Percentiles rank a stretch among this genome's conserved stretches.
Conservation (phyloP, 148 eudicot species). For the Agrostemma githago region DNA sequence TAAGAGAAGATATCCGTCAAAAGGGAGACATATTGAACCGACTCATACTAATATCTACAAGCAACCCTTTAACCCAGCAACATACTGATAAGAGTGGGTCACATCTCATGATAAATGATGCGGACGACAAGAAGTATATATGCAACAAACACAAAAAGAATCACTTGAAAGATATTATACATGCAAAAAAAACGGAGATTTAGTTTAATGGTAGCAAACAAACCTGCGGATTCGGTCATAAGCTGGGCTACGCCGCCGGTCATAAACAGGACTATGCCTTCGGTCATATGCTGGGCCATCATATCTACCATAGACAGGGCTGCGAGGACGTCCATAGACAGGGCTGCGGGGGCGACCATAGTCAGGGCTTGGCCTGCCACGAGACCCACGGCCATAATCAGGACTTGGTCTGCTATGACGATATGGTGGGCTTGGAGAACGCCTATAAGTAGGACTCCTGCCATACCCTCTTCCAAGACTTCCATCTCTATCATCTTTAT, state of each 20-base stretch:
- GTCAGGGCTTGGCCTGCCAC: constrained; percentile 69
- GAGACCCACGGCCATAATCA: constrained; percentile 45
- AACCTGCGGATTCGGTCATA: constrained; percentile 64
- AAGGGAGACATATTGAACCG: too few relatives aligned
- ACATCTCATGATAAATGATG: neutral
- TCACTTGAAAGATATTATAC: too few relatives aligned
- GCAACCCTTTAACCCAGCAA: too few relatives aligned
- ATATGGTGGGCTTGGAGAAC: constrained; percentile 68
- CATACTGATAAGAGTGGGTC: too few relatives aligned
- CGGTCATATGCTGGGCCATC: constrained; percentile 54
- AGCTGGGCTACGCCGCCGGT: neutral
- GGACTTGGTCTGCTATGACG: constrained; percentile 67
- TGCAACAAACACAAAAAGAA: too few relatives aligned
- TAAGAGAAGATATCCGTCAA: too few relatives aligned
- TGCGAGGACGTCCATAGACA: constrained; percentile 59
- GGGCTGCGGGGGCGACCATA: constrained; percentile 75
- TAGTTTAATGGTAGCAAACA: neutral
- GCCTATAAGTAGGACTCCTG: constrained; percentile 46
- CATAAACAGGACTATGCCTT: constrained; percentile 40
- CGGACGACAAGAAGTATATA: too few relatives aligned
- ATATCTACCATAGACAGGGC: constrained; percentile 62
- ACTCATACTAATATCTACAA: neutral
- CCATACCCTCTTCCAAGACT: constrained; percentile 62
- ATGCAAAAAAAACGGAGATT: too few relatives aligned
- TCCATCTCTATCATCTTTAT: constrained; percentile 46